Percentiles rank a stretch among this genome's conserved stretches.
Evolutionary conservation across 2,329 filamentous ascomycete genomes (phyloP).

Genomic region (Colletotrichum sansevieriae): DNA sequence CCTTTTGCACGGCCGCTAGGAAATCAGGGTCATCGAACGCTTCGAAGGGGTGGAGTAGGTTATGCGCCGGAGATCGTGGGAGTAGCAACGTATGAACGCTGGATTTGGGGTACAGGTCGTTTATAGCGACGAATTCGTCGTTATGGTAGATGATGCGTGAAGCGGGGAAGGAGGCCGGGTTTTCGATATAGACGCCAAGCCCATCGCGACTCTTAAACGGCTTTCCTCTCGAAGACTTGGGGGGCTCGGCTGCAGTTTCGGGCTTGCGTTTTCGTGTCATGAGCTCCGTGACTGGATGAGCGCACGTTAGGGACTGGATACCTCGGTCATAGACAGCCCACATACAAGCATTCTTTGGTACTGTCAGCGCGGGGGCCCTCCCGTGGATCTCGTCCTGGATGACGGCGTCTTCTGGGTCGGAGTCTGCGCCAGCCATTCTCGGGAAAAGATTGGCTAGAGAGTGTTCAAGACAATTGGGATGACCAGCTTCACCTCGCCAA

Average conservation of each 20-base stretch:
- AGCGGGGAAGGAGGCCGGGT: slow-evolving; percentile 72
- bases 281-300: slow-evolving; percentile 50
- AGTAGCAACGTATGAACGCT: slow-evolving; percentile 90
- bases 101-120: slow-evolving; percentile 89
- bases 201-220: slow-evolving; percentile 68
- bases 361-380: slow-evolving; percentile 46
- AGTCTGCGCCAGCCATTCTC: slow-evolving; percentile 46
- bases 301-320: background rate
- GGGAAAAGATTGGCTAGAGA: background rate
- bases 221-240: slow-evolving; percentile 44
- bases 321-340: background rate
- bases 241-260: slow-evolving; percentile 29
- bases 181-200: slow-evolving; percentile 74
- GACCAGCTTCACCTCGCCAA: slow-evolving; percentile 7
- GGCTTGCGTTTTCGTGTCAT: slow-evolving; percentile 55
- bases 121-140: slow-evolving; percentile 79
- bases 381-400: slow-evolving; percentile 57
- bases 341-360: slow-evolving; percentile 59
- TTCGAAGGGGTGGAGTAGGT: slow-evolving; percentile 78
- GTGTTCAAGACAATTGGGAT: background rate
- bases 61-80: slow-evolving; percentile 74
- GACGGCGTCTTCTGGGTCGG: slow-evolving; percentile 56
- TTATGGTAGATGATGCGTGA: slow-evolving; percentile 75
- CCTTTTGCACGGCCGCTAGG: slow-evolving; percentile 70
- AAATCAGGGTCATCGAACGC: slow-evolving; percentile 80